Evolutionary conservation across 495 filamentous ascomycete genomes (phyloP).

Genomic region (Penicillium cataractarum): DNA sequence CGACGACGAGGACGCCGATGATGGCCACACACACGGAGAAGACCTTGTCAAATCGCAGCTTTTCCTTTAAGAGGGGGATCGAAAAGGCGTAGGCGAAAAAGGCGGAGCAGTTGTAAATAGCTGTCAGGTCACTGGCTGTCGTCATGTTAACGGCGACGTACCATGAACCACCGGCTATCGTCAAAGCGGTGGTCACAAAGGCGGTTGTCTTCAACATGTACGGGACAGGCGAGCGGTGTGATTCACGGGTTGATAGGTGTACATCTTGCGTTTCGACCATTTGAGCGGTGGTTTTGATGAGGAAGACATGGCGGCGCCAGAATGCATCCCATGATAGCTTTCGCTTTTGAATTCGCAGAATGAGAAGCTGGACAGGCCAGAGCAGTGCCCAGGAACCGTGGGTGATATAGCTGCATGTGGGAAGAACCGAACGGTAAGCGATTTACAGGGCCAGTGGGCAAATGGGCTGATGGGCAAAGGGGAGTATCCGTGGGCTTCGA

Average conservation of each 20-base stretch:
- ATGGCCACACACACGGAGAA: conserved; percentile 85
- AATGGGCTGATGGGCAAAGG: not conserved
- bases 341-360: conserved; percentile 74
- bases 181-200: conserved; percentile 82
- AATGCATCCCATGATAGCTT: conserved; percentile 81
- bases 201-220: conserved; percentile 80
- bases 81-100: conserved; percentile 98
- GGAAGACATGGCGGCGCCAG: conserved; percentile 77
- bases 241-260: conserved; percentile 51
- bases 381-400: conserved; percentile 91
- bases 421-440: conserved; percentile 19
- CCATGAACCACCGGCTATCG: conserved; percentile 91
- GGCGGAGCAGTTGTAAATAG: conserved; percentile 98
- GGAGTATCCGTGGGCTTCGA: not conserved
- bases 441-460: conserved; percentile 3
- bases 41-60: conserved; percentile 76
- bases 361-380: conserved; percentile 81
- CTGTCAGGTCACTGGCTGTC: conserved; percentile 87
- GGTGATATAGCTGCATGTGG: conserved; percentile 70
- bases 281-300: conserved; percentile 77
- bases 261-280: conserved; percentile 79
- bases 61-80: conserved; percentile 84
- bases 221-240: conserved; percentile 60
- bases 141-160: conserved; percentile 94
- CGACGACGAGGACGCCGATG: conserved; percentile 84